These are phyloP conservation scores for Mrakiaceae sp. DNA, from an alignment of 1,284 basidiomycete species.

Conservation along the genomic window DNA sequence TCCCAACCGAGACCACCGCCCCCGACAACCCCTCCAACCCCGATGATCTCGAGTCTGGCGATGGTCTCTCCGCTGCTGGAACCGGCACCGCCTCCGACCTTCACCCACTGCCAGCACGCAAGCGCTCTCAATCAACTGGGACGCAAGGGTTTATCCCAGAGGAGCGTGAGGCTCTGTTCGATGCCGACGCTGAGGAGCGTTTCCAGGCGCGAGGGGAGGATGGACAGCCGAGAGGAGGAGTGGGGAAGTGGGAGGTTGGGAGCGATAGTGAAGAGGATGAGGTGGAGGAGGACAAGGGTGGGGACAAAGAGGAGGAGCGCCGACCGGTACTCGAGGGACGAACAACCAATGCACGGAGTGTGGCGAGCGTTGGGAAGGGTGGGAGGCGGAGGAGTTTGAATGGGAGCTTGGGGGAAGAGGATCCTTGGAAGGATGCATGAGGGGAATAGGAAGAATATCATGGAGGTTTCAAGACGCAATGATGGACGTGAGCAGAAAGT, in stretches of 20 bases:
- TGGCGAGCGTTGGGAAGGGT: no score
- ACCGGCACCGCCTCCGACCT: not conserved
- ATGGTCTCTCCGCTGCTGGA: no score
- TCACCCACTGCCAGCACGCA: not conserved
- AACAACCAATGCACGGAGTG: no score
- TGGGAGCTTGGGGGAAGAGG: no score
- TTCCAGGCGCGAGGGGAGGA: not conserved
- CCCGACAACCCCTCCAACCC: not conserved
- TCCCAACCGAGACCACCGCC: not conserved
- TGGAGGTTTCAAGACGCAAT: no score
- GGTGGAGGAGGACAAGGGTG: not conserved
- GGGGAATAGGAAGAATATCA: no score
- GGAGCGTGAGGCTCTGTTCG: constrained; percentile 14
- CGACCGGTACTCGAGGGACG: not conserved
- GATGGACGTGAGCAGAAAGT: no score
- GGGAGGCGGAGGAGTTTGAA: no score
- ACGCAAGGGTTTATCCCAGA: not conserved
- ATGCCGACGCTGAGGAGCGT: not conserved
- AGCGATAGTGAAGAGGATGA: constrained; percentile 5
- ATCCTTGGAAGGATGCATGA: no score
- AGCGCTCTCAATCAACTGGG: no score
- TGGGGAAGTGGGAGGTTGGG: constrained; percentile 13
- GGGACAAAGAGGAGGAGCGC: not conserved
- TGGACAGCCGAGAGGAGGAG: not conserved
- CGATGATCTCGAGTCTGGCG: not conserved